These are phyloP conservation scores for Candida albicans DNA, from an alignment of 1,139 yeast genomes.

Conservation along the genomic window DNA sequence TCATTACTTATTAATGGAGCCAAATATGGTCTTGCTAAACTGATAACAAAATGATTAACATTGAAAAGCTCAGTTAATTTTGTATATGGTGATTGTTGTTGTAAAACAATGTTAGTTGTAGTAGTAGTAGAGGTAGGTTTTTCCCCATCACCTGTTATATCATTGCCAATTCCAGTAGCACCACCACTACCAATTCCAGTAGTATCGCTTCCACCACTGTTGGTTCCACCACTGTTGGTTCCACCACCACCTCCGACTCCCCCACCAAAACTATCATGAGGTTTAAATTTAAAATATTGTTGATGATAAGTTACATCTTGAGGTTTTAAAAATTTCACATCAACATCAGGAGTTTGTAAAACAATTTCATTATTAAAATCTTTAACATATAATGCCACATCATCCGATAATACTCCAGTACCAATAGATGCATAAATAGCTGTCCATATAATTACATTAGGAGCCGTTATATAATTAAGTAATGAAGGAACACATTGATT, in stretches of 20 bases:
- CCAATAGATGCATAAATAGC: constrained; percentile 78
- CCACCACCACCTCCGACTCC: no score
- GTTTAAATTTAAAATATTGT: constrained; percentile 32
- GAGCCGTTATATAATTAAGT: constrained; percentile 88
- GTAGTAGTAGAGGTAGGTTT: no score
- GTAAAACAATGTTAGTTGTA: constrained; percentile 21
- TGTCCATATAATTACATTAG: constrained; percentile 89
- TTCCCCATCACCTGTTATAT: background rate
- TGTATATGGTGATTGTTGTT: constrained; percentile 69
- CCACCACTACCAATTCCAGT: no score
- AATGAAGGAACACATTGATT: constrained; percentile 70
- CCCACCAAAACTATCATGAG: constrained; percentile 13
- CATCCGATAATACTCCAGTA: constrained; percentile 60
- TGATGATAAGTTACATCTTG: constrained; percentile 49
- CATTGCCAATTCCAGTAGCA: no score
- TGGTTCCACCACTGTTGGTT: no score
- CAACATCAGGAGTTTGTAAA: constrained; percentile 34
- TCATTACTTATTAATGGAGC: constrained; percentile 88
- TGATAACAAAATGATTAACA: constrained; percentile 87
- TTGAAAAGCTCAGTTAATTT: constrained; percentile 88
- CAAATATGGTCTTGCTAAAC: constrained; percentile 88
- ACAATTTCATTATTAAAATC: constrained; percentile 62
- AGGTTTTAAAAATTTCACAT: constrained; percentile 43
- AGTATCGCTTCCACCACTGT: no score
- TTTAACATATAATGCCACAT: constrained; percentile 67